Percentiles rank a stretch among this genome's conserved stretches.
Conservation (phyloP, 2,329 filamentous ascomycete genomes). For the Claviceps digitariae region DNA sequence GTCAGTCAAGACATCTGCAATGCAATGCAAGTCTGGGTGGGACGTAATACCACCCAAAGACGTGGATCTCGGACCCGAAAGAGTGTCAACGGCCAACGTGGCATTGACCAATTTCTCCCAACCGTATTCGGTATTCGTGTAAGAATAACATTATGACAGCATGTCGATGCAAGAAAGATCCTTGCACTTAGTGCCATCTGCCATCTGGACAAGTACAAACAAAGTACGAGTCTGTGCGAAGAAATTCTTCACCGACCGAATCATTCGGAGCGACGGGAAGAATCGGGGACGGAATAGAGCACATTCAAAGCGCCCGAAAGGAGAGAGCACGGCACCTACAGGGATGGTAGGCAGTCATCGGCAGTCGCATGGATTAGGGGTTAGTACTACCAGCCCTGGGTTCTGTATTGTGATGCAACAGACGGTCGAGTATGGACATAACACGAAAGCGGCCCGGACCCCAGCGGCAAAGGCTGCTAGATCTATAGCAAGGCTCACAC, state of each 20-base stretch:
- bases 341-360: neutral
- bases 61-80: neutral
- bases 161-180: neutral
- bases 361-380: neutral
- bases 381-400: neutral
- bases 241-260: neutral
- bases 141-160: neutral
- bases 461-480: neutral
- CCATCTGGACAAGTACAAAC: neutral
- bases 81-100: neutral
- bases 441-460: neutral
- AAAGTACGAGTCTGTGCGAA: neutral
- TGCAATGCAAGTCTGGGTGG: neutral
- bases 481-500: too few relatives aligned
- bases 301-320: neutral
- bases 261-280: neutral
- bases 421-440: neutral
- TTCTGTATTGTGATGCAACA: neutral
- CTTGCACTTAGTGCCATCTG: neutral
- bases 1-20: neutral
- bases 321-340: neutral
- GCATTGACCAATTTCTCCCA: neutral
- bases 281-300: neutral
- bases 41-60: conserved; percentile 1
- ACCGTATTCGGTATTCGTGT: neutral